Evolutionary conservation across 306 rosid genomes (phyloP), one percentile per base, ranked within the genome.

Genomic region (Vicia faba): DNA sequence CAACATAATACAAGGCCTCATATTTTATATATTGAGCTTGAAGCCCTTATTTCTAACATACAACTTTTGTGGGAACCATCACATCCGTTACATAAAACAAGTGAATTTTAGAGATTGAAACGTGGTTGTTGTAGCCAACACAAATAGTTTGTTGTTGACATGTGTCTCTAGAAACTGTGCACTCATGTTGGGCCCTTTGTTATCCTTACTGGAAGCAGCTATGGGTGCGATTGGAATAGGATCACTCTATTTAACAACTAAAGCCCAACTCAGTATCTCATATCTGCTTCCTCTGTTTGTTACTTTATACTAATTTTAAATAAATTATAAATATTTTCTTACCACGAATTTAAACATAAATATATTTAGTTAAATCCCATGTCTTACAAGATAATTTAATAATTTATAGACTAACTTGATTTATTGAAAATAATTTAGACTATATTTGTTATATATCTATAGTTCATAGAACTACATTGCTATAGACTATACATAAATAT

Each of bases 261-360:
- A 68, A 60, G 78, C 66, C 82, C 82, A 61, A 61, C 2, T 23
- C n/a, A n/a, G n/a, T n/a, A n/a, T n/a, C n/a, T n/a, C n/a, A n/a
- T n/a, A n/a, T n/a, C n/a, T n/a, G n/a, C n/a, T n/a, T n/a, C n/a
- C n/a, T n/a, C n/a, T n/a, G n/a, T n/a, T n/a, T n/a, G n/a, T n/a
- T n/a, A n/a, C n/a, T n/a, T n/a, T n/a, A n/a, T n/a, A n/a, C n/a
- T n/a, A n/a, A n/a, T n/a, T n/a, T n/a, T n/a, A n/a, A n/a, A n/a
- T n/a, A n/a, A n/a, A n/a, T n/a, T n/a, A n/a, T n/a, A n/a, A n/a
- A n/a, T n/a, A n/a, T n/a, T n/a, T n/a, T n/a, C n/a, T n/a, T n/a
- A n/a, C n/a, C n/a, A n/a, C n/a, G n/a, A n/a, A n/a, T n/a, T n/a
- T n/a, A n/a, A n/a, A n/a, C n/a, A n/a, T n/a, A n/a, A n/a, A n/a